Conservation (phyloP, 2,329 filamentous ascomycete genomes). For the Teratosphaeriaceae sp. region DNA sequence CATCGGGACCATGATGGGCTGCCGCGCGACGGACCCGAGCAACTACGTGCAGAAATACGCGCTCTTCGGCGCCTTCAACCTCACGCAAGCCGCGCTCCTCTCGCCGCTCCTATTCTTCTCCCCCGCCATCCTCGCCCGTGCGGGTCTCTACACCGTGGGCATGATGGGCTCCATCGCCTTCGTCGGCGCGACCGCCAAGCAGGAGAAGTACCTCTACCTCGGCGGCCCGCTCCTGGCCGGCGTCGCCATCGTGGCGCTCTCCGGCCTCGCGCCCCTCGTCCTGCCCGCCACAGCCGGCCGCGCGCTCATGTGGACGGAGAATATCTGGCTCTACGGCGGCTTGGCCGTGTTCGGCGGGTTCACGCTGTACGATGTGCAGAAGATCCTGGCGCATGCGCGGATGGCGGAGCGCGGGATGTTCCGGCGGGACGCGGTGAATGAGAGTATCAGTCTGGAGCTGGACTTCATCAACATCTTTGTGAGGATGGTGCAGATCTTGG, state of each 20-base stretch:
- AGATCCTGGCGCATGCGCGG: conserved; percentile 82
- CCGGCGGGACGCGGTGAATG: conserved; percentile 83
- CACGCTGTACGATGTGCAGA: conserved; percentile 98
- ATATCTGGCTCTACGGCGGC: conserved; percentile 82
- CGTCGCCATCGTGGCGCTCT: conserved; percentile 83
- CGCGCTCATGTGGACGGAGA: conserved; percentile 84
- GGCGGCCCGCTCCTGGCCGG: conserved; percentile 90
- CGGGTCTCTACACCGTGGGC: conserved; percentile 90
- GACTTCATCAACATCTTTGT: conserved; percentile 99
- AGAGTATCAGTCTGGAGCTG: conserved; percentile 87
- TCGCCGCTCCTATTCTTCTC: conserved; percentile 86
- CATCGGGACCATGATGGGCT: conserved; percentile 91
- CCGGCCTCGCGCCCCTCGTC: conserved; percentile 83
- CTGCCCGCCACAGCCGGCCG: conserved; percentile 82
- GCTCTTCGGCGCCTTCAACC: conserved; percentile 89
- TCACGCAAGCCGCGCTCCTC: conserved; percentile 86
- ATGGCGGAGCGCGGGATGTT: conserved; percentile 78
- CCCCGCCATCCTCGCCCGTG: conserved; percentile 80
- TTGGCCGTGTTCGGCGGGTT: conserved; percentile 76
- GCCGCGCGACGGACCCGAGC: conserved; percentile 58
- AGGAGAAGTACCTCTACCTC: conserved; percentile 98
- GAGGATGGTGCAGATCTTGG: conserved; percentile 82
- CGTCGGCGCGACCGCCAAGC: conserved; percentile 94
- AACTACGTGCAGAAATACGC: conserved; percentile 95
- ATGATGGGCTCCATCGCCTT: conserved; percentile 97